Evolutionary conservation across 1,284 basidiomycete species (phyloP).

Genomic region (Sutorius eximius): DNA sequence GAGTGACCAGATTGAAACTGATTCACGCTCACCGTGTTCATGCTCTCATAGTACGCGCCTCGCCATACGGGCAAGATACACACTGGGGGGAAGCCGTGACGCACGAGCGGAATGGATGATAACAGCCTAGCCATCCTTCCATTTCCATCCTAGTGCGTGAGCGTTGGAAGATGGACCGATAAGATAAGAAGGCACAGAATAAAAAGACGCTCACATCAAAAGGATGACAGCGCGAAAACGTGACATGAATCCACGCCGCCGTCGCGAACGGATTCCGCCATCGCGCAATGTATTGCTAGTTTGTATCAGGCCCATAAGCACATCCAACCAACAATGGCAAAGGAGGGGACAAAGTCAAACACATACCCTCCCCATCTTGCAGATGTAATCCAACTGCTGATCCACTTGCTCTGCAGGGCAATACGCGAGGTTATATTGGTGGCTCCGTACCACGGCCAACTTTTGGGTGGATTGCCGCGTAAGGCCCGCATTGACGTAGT

Average conservation of each 20-base stretch:
- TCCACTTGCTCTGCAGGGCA: constrained; percentile 42
- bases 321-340: not conserved
- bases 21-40: constrained; percentile 33
- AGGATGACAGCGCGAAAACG: constrained; percentile 44
- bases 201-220: constrained; percentile 38
- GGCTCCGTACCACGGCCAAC: constrained; percentile 37
- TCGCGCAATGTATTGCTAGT: constrained; percentile 37
- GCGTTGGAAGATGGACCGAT: not conserved
- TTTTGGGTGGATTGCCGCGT: constrained; percentile 39
- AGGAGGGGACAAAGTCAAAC: not conserved
- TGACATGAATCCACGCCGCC: constrained; percentile 46
- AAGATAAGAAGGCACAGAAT: not conserved
- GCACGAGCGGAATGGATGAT: constrained; percentile 42
- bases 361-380: constrained; percentile 41
- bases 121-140: constrained; percentile 41
- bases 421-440: constrained; percentile 38
- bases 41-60: constrained; percentile 36
- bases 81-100: constrained; percentile 42
- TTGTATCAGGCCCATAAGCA: not conserved
- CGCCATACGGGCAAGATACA: constrained; percentile 36
- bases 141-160: constrained; percentile 39
- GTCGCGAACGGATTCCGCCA: constrained; percentile 45
- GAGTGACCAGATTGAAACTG: not conserved
- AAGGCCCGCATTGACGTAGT: constrained; percentile 38
- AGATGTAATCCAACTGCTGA: constrained; percentile 42